Evolutionary conservation across 352 stramenopile genomes (phyloP).

Genomic region (Phytophthora sp.): DNA sequence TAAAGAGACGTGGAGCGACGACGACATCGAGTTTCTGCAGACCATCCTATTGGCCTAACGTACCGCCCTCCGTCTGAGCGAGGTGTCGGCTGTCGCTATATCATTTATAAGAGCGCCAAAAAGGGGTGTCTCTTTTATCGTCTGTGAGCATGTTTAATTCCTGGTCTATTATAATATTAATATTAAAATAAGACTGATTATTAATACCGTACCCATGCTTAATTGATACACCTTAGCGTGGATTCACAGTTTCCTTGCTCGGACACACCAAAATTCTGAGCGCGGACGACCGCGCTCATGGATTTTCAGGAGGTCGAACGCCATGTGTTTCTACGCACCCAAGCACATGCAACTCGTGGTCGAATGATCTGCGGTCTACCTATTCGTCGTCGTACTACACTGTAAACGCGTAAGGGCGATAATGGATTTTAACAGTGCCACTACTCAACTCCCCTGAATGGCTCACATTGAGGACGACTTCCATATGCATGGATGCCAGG

Average conservation of each 20-base stretch:
- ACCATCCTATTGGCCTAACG: constrained; percentile 66
- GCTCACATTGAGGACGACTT: constrained; percentile 13
- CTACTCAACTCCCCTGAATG: constrained; percentile 1
- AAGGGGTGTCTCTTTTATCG: constrained; percentile 17
- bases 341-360: constrained; percentile 5
- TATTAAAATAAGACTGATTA: neutral
- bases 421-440: constrained; percentile 20
- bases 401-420: constrained; percentile 11
- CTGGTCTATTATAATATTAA: too few species aligned
- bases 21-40: constrained; percentile 84
- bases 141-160: constrained; percentile 10
- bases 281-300: neutral
- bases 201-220: too few species aligned
- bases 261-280: neutral
- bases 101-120: constrained; percentile 37
- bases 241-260: neutral
- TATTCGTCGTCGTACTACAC: neutral
- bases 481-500: neutral
- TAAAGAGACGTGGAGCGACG: constrained; percentile 77
- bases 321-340: constrained; percentile 3
- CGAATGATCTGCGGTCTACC: neutral
- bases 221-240: too few species aligned
- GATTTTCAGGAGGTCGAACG: constrained; percentile 6
- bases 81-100: constrained; percentile 37
- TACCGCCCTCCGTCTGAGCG: neutral